Evolutionary conservation across 495 filamentous ascomycete genomes (phyloP).

Genomic region (Pyrenopolyporus hunteri): DNA sequence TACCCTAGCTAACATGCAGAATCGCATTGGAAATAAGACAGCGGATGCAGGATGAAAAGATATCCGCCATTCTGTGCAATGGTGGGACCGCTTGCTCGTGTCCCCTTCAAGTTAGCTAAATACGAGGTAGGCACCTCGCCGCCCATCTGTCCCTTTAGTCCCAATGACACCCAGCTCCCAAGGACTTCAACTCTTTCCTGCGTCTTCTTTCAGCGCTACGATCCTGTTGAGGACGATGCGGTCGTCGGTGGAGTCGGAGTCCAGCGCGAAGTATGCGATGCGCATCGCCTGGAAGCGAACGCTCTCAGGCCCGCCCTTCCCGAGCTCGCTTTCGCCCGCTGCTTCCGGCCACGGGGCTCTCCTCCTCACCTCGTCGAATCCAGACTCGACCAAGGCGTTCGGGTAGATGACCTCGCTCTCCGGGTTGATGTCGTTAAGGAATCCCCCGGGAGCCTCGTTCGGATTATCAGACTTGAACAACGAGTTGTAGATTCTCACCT

Average conservation of each 20-base stretch:
- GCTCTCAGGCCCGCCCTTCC: constrained; percentile 67
- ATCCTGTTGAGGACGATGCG: constrained; percentile 89
- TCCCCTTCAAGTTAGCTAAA: no score
- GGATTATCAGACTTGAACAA: constrained; percentile 90
- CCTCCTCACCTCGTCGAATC: constrained; percentile 76
- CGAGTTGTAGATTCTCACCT: constrained; percentile 78
- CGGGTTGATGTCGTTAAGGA: constrained; percentile 82
- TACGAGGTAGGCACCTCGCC: background rate
- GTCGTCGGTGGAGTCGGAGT: constrained; percentile 77
- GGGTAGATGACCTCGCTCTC: constrained; percentile 78
- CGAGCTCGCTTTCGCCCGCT: constrained; percentile 65
- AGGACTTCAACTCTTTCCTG: constrained; percentile 62
- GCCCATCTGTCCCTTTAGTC: background rate
- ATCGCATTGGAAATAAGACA: no score
- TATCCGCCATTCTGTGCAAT: no score
- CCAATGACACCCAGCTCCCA: background rate
- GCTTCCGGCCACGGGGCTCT: constrained; percentile 84
- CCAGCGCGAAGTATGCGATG: constrained; percentile 84
- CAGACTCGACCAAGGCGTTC: constrained; percentile 81
- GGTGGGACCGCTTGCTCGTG: background rate
- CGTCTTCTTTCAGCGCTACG: constrained; percentile 90
- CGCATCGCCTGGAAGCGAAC: constrained; percentile 94
- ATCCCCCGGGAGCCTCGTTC: constrained; percentile 71
- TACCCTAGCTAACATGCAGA: no score
- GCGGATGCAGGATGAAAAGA: no score